Conservation (phyloP, 805 yeast species). For the Suhomyces xylopsoci region DNA sequence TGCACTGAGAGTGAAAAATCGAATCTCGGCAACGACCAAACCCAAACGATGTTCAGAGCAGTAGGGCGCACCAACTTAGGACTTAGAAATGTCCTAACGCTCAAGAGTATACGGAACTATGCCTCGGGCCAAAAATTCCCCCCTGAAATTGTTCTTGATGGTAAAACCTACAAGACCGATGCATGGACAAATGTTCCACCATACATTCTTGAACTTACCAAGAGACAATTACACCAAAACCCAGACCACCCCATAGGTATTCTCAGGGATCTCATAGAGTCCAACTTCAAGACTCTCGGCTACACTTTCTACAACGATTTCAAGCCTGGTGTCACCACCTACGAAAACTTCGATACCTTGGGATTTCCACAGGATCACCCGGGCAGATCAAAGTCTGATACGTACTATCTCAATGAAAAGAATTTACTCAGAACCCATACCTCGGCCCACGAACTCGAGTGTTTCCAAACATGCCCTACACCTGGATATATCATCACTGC, state of each 20-base stretch:
- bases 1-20: not conserved
- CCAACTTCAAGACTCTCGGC: constrained; percentile 60
- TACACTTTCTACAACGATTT: constrained; percentile 78
- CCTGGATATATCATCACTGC: constrained; percentile 93
- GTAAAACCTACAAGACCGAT: constrained; percentile 56
- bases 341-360: constrained; percentile 85
- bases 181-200: constrained; percentile 85
- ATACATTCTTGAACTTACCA: constrained; percentile 63
- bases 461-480: constrained; percentile 62
- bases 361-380: constrained; percentile 93
- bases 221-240: constrained; percentile 69
- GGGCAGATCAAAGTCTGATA: constrained; percentile 88
- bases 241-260: constrained; percentile 89
- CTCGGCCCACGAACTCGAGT: constrained; percentile 91
- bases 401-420: constrained; percentile 79
- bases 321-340: constrained; percentile 76
- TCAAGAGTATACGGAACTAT: not conserved
- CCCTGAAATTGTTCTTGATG: constrained; percentile 39
- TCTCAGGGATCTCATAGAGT: constrained; percentile 68
- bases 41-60: not conserved
- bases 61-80: not conserved
- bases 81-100: not conserved
- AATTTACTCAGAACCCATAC: constrained; percentile 87
- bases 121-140: constrained; percentile 18
- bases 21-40: not conserved